Evolutionary conservation across 257 asterid species (phyloP).

Genomic region (Knoxia roxburghii): DNA sequence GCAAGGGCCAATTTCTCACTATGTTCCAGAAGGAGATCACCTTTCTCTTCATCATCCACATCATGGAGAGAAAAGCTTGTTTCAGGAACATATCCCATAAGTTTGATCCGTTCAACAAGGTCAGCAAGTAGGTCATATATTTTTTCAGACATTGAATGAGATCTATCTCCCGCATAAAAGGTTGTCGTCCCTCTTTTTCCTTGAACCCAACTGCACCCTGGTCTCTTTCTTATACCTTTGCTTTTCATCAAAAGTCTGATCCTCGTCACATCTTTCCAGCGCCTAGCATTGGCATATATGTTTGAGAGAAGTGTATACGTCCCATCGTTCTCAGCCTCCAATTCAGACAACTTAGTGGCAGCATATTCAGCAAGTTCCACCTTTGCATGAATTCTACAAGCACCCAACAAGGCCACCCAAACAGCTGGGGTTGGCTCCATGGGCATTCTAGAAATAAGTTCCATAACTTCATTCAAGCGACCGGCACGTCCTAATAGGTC

Average conservation of each 20-base stretch:
- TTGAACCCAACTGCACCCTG: constrained; percentile 96
- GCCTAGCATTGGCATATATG: constrained; percentile 69
- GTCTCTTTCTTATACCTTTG: constrained; percentile 73
- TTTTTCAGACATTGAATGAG: constrained; percentile 66
- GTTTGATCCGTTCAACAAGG: constrained; percentile 51
- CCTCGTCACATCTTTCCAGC: constrained; percentile 87
- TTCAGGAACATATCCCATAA: constrained; percentile 85
- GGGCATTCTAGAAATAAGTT: constrained; percentile 57
- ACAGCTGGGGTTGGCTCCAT: constrained; percentile 58
- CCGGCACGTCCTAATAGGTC: constrained; percentile 91
- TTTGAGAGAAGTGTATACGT: constrained; percentile 77
- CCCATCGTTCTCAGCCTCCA: constrained; percentile 80
- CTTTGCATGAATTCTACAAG: constrained; percentile 78
- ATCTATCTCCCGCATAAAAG: constrained; percentile 74
- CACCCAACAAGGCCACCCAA: constrained; percentile 82
- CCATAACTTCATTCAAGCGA: constrained; percentile 65
- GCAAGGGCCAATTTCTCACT: constrained; percentile 94
- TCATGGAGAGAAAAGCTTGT: constrained; percentile 87
- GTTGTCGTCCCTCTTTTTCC: constrained; percentile 67
- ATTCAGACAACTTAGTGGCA: constrained; percentile 44
- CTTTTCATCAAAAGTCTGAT: constrained; percentile 65
- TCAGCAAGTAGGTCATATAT: constrained; percentile 56
- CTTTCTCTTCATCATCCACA: constrained; percentile 93
- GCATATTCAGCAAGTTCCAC: constrained; percentile 83
- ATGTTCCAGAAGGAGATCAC: constrained; percentile 68